Evolutionary conservation across 306 rosid genomes (phyloP).

Genomic region (Vigna hirtella): DNA sequence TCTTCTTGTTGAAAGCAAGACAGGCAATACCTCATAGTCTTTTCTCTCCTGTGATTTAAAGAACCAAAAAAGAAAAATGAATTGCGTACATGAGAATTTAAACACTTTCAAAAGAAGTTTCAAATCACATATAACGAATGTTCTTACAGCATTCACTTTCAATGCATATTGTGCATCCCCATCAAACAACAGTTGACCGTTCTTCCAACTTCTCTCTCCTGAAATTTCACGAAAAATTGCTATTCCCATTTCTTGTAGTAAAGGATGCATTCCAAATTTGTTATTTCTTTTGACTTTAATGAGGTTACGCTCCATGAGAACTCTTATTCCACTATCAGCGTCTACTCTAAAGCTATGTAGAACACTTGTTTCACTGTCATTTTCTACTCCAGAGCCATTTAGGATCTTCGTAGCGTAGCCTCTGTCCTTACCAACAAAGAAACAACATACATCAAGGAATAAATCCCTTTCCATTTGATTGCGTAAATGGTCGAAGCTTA

Average conservation of each 20-base stretch:
- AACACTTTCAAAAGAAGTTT: no score
- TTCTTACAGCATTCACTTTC: neutral
- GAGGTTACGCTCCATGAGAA: slow-evolving; percentile 42
- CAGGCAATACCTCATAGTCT: no score
- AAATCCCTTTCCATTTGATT: neutral
- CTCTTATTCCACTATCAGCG: slow-evolving; percentile 41
- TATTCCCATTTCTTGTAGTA: slow-evolving; percentile 47
- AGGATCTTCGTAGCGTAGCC: slow-evolving; percentile 9
- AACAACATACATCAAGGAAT: no score
- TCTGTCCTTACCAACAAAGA: no score
- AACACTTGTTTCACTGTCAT: no score
- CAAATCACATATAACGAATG: no score
- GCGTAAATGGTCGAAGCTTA: neutral
- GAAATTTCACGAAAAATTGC: slow-evolving; percentile 21
- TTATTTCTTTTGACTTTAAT: slow-evolving; percentile 14
- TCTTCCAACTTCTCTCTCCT: neutral
- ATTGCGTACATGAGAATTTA: no score
- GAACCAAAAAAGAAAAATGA: no score
- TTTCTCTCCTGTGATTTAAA: no score
- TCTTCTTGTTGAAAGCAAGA: no score
- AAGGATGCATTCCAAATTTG: slow-evolving; percentile 28
- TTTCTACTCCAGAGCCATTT: slow-evolving; percentile 38
- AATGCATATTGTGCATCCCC: neutral
- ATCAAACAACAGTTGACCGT: slow-evolving; percentile 16
- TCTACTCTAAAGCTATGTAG: slow-evolving; percentile 17